Evolutionary conservation across 2,329 filamentous ascomycete genomes (phyloP), one percentile per base, ranked within the genome.

Genomic region (Verticillium albo-atrum): DNA sequence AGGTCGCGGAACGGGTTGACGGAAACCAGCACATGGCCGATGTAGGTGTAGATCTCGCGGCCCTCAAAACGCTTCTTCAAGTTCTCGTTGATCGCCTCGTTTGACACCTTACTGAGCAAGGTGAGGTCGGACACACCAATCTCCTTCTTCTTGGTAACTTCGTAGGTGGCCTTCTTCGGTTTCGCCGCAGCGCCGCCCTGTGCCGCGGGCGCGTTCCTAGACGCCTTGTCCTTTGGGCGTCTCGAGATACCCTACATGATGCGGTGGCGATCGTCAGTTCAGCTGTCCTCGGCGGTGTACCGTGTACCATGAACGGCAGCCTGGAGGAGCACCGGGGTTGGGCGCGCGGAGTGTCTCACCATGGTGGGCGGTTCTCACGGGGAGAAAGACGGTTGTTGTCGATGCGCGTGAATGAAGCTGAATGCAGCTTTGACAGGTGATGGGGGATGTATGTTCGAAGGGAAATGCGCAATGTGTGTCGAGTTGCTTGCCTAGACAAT

Each of bases 61-160:
- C 94, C 93, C 73, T 98, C 92, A 76, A 99, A 99, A 63, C 95
- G 88, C 81, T 98, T 96, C 83, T 97, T 97, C 75, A 99, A 75
- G 75, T 99, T 99, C 60, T 98, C 95, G 79, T 99, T 99, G 82
- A 99, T 99, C 62, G 94, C 93, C 76, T 99, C 95, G 76, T 99
- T 98, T 66, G 93, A 97, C 65, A 99, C 96, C 77, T 98, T 98
- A 82, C 93, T 97, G 72, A 99, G 89, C 69, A 99, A 82, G 4
- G 95, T 99, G 73, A 99, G 84, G 82, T 99, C 95, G 58, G 95
- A 97, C 58, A 99, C 95, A 66, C 95, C 95, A 68, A 99, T 95
- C 77, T 99, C 93, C 85, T 97, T 98, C 88, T 98, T 99, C 84
- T 98, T 98, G 66, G 89, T 91, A 62, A 88, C 91, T 75, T 99